Conservation (phyloP, 2,329 filamentous ascomycete genomes). For the Rhynchosporium graminicola region DNA sequence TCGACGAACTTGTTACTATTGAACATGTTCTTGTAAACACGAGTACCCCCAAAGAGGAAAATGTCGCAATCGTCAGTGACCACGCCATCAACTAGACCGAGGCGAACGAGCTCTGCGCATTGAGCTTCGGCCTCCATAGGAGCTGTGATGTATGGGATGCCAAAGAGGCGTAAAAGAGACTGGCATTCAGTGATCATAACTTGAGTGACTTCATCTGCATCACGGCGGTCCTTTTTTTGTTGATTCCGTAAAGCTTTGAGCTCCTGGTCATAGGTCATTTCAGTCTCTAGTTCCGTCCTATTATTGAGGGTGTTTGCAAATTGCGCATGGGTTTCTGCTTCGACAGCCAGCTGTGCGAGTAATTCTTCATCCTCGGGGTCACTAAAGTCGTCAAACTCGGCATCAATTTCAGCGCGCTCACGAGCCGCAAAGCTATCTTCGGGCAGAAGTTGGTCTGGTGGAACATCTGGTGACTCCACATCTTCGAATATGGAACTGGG, state of each 20-base stretch:
- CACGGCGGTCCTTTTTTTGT: slow-evolving; percentile 92
- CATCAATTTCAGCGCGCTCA: slow-evolving; percentile 35
- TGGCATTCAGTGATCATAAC: slow-evolving; percentile 97
- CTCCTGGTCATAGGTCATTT: slow-evolving; percentile 82
- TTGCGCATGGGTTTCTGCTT: slow-evolving; percentile 90
- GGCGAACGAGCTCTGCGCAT: slow-evolving; percentile 83
- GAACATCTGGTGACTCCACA: slow-evolving; percentile 24
- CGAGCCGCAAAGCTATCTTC: slow-evolving; percentile 20
- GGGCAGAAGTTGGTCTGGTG: slow-evolving; percentile 14
- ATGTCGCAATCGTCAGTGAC: slow-evolving; percentile 97
- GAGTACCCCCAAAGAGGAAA: slow-evolving; percentile 93
- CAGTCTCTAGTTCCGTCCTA: slow-evolving; percentile 67
- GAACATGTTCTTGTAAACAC: slow-evolving; percentile 99
- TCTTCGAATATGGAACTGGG: slow-evolving; percentile 34
- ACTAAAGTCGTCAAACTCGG: slow-evolving; percentile 65
- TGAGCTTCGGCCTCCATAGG: slow-evolving; percentile 99
- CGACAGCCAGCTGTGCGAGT: slow-evolving; percentile 79
- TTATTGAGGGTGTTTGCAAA: slow-evolving; percentile 88
- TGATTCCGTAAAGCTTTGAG: slow-evolving; percentile 85
- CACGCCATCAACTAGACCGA: slow-evolving; percentile 93
- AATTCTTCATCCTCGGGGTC: slow-evolving; percentile 93
- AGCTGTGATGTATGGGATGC: slow-evolving; percentile 92
- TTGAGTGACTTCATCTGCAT: slow-evolving; percentile 95
- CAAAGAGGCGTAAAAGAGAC: slow-evolving; percentile 84
- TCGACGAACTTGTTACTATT: slow-evolving; percentile 98